A percentile compares a stretch with the other conserved stretches of the same genome.
phyloP scores from a whole-genome alignment of 2,329 filamentous ascomycete genomes.

The Diaporthe nobilis region DNA sequence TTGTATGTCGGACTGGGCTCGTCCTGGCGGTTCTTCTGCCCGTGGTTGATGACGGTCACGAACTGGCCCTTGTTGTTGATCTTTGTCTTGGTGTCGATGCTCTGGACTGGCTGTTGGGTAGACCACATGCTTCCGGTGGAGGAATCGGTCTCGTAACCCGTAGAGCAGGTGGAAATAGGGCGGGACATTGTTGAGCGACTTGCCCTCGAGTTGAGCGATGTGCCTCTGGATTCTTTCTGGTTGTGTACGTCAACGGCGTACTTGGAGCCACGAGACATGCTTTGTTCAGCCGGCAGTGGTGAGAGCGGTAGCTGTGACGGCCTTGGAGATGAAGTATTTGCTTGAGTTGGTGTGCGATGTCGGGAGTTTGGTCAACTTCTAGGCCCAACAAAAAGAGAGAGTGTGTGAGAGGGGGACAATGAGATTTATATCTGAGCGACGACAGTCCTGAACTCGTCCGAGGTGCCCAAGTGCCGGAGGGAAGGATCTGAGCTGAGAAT shows the following conservation, averaged over 20 bases:
- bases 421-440: constrained; percentile 20
- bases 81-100: constrained; percentile 31
- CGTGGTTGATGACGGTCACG: constrained; percentile 39
- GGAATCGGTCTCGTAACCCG: constrained; percentile 27
- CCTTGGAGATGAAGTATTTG: not conserved
- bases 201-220: constrained; percentile 36
- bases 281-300: not conserved
- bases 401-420: constrained; percentile 17
- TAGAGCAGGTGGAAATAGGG: constrained; percentile 23
- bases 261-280: constrained; percentile 34
- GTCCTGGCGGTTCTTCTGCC: constrained; percentile 4
- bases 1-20: constrained; percentile 28
- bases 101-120: constrained; percentile 22
- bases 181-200: constrained; percentile 29
- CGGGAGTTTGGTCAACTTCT: not conserved
- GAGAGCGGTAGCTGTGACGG: not conserved
- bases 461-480: not conserved
- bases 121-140: not conserved
- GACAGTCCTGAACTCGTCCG: not conserved
- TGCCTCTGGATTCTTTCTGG: not conserved
- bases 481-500: constrained; percentile 23
- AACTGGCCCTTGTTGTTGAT: constrained; percentile 34
- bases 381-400: not conserved
- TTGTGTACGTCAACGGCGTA: constrained; percentile 36
- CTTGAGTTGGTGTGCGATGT: not conserved